phyloP scores from a whole-genome alignment of 805 yeast genomes.

The Pichia membranifaciens region DNA sequence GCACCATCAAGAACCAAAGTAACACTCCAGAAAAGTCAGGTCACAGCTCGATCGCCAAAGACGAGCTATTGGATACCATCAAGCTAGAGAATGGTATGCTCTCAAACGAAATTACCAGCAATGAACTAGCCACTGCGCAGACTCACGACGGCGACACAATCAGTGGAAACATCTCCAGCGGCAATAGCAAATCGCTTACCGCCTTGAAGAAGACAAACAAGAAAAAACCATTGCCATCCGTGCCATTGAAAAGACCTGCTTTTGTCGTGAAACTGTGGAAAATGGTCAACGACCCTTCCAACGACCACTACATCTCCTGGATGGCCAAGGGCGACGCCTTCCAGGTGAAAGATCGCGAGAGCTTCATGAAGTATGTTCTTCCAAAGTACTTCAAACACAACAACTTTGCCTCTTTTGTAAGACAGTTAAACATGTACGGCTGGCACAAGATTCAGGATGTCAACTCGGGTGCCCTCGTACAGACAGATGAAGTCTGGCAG shows the following conservation, averaged over 20 bases:
- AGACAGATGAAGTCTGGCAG: constrained; percentile 78
- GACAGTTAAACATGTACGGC: constrained; percentile 96
- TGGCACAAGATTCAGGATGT: constrained; percentile 98
- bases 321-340: constrained; percentile 78
- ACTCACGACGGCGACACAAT: too few relatives aligned
- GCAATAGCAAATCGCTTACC: neutral
- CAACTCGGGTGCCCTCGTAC: constrained; percentile 61
- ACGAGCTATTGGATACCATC: neutral
- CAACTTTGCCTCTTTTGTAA: constrained; percentile 89
- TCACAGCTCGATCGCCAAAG: neutral
- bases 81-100: neutral
- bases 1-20: neutral
- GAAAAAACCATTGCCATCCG: constrained; percentile 16
- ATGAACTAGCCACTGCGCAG: too few relatives aligned
- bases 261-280: constrained; percentile 92
- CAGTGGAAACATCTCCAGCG: too few relatives aligned
- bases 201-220: neutral
- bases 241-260: constrained; percentile 63
- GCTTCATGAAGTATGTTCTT: constrained; percentile 72
- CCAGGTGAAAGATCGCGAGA: constrained; percentile 77
- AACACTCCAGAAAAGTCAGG: neutral
- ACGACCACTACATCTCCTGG: constrained; percentile 76
- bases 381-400: constrained; percentile 95
- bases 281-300: constrained; percentile 81
- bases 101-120: neutral